Conservation (phyloP, 2,329 filamentous ascomycete genomes). For the Exophiala lecanii-corni region DNA sequence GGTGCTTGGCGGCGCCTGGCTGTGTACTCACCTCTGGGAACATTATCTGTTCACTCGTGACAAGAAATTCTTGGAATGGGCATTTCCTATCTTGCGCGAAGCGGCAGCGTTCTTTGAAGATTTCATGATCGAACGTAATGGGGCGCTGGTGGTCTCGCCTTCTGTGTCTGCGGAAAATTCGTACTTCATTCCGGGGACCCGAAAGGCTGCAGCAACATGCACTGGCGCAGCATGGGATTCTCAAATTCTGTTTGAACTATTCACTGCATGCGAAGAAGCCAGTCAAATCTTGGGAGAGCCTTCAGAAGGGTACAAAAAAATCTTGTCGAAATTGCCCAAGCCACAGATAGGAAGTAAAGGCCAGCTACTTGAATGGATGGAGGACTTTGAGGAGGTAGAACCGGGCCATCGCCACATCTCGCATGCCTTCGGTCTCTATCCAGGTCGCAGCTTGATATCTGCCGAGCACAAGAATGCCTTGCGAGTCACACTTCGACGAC, state of each 20-base stretch:
- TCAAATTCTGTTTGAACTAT: slow-evolving; percentile 39
- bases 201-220: not conserved
- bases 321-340: slow-evolving; percentile 17
- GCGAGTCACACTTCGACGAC: slow-evolving; percentile 24
- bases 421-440: slow-evolving; percentile 48
- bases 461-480: slow-evolving; percentile 32
- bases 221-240: slow-evolving; percentile 45
- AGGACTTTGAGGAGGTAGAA: slow-evolving; percentile 38
- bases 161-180: slow-evolving; percentile 32
- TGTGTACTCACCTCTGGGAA: slow-evolving; percentile 58
- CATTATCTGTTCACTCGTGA: slow-evolving; percentile 49
- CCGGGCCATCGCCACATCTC: slow-evolving; percentile 50
- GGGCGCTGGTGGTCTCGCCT: slow-evolving; percentile 26
- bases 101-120: slow-evolving; percentile 31
- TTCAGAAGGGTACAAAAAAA: slow-evolving; percentile 9
- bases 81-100: slow-evolving; percentile 29
- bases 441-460: slow-evolving; percentile 38
- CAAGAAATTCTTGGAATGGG: slow-evolving; percentile 20
- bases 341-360: slow-evolving; percentile 26
- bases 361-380: slow-evolving; percentile 32
- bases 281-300: slow-evolving; percentile 17
- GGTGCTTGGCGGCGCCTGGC: slow-evolving; percentile 49
- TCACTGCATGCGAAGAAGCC: slow-evolving; percentile 31
- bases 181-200: slow-evolving; percentile 24
- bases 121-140: slow-evolving; percentile 28